Percentiles rank a stretch among this genome's conserved stretches.
Conservation (phyloP, 1,139 yeast species). For the Suhomyces yuchorum region DNA sequence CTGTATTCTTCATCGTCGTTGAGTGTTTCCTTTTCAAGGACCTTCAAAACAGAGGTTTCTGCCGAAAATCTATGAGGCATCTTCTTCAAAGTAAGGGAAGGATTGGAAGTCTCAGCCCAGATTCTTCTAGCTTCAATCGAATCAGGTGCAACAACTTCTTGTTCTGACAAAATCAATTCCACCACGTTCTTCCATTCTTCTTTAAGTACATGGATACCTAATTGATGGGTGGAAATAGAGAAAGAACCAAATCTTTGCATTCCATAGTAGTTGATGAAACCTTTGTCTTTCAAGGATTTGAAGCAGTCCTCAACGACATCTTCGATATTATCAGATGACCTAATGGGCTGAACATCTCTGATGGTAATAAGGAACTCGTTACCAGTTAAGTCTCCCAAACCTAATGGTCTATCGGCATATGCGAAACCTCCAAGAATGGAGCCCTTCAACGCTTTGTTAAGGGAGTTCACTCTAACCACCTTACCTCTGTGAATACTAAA, state of each 20-base stretch:
- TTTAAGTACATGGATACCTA: conserved; percentile 72
- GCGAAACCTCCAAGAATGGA: conserved; percentile 75
- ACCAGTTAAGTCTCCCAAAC: conserved; percentile 82
- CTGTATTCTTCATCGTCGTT: conserved; percentile 50
- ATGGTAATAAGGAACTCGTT: conserved; percentile 86
- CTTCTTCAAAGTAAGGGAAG: conserved; percentile 59
- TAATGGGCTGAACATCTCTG: conserved; percentile 58
- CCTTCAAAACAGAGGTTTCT: conserved; percentile 69
- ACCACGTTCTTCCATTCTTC: conserved; percentile 82
- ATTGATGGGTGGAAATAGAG: conserved; percentile 83
- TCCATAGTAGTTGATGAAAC: conserved; percentile 92
- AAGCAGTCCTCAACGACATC: conserved; percentile 54
- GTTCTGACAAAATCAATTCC: conserved; percentile 78
- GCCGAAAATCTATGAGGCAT: conserved; percentile 93
- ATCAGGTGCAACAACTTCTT: conserved; percentile 79
- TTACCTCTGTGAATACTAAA: conserved; percentile 70
- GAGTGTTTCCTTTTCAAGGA: conserved; percentile 50
- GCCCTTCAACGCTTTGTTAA: conserved; percentile 75
- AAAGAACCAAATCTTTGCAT: conserved; percentile 98
- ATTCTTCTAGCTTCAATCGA: conserved; percentile 78
- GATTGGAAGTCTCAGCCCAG: conserved; percentile 78
- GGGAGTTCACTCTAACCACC: conserved; percentile 74
- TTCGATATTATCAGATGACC: conserved; percentile 36
- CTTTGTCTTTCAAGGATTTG: conserved; percentile 59
- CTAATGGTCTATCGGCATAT: conserved; percentile 64